A percentile compares a stretch with the other conserved stretches of the same genome.
Evolutionary conservation across 2,329 filamentous ascomycete genomes (phyloP).

Genomic region (Pseudogymnoascus sp.): DNA sequence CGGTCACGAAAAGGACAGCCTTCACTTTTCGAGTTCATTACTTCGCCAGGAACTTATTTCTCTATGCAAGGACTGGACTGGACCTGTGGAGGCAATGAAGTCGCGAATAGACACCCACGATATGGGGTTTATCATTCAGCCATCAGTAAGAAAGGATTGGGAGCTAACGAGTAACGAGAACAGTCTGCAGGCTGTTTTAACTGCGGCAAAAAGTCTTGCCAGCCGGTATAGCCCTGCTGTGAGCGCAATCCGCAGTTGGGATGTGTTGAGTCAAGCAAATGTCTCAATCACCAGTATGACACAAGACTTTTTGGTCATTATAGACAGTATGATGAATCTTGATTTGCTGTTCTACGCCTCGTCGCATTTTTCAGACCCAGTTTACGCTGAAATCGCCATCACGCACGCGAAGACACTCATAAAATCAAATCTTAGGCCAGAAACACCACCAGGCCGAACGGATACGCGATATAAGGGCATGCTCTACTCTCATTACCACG

Average conservation of each 20-base stretch:
- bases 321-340: slow-evolving; percentile 32
- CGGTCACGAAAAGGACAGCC: background rate
- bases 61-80: slow-evolving; percentile 29
- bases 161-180: slow-evolving; percentile 35
- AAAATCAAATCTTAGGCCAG: slow-evolving; percentile 28
- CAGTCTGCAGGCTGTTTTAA: slow-evolving; percentile 35
- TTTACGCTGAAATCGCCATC: slow-evolving; percentile 28
- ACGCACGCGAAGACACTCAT: slow-evolving; percentile 33
- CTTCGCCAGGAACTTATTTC: slow-evolving; percentile 19
- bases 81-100: slow-evolving; percentile 31
- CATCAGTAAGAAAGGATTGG: slow-evolving; percentile 42
- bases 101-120: slow-evolving; percentile 45
- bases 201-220: slow-evolving; percentile 38
- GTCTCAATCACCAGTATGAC: slow-evolving; percentile 20
- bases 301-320: slow-evolving; percentile 35
- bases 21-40: background rate
- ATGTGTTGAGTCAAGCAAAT: slow-evolving; percentile 30
- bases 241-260: slow-evolving; percentile 44
- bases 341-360: slow-evolving; percentile 1
- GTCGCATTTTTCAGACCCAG: background rate
- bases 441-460: slow-evolving; percentile 20
- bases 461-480: slow-evolving; percentile 15
- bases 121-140: slow-evolving; percentile 47
- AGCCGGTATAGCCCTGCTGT: slow-evolving; percentile 37
- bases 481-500: slow-evolving; percentile 36